Evolutionary conservation across 2,329 filamentous ascomycete genomes (phyloP), one percentile per base, ranked within the genome.

Genomic region (Calonectria pseudoreteaudii): DNA sequence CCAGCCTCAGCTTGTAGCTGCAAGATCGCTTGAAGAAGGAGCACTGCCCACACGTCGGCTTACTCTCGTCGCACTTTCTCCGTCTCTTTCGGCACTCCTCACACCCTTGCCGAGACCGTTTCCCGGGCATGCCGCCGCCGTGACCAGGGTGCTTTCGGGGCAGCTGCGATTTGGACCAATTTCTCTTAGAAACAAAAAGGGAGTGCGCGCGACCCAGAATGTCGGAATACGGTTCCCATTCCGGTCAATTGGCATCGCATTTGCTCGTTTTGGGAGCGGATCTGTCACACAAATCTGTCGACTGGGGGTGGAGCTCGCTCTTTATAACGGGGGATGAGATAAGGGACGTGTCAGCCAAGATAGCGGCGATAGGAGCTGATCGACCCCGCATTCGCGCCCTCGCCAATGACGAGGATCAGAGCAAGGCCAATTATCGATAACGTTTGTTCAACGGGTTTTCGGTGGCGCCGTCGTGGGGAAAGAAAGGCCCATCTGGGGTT

Each of bases 81-180:
- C 80, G 75, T 26, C 80, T 64, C 49, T 79, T 78, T 72, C 80
- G 71, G 62, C 80, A 82, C 76, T 82, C 80, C 56, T 78, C 80
- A 70, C 80, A 82, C 8, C 80, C 80, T 73, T 77, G 75, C 34
- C 80, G 75, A 65, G 80, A 82, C 68, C 80, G 62, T 72, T 68
- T 75, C 3, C 72, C 73, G 28, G 79, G 66, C 80, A 81, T 82
- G 47, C 44, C 34, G 47, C 41, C 34, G 47, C 41, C 28, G 58
- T 58, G 56, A 34, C 16, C 9, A 49, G 64, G 41, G 23, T 36
- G 28, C 18, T 58, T 58, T 23, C 41, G 18, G 41, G 41, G 41
- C n/a, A n/a, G n/a, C 18, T 41, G 28, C 34, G 38, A 30, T 60
- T n/a, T 13, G n/a, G 13, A 34, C 41, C 53, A 41, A 16, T 23